A percentile compares a stretch with the other conserved stretches of the same genome.
Conservation (phyloP, 2,329 filamentous ascomycete species). For the Fusarium caatingaense region DNA sequence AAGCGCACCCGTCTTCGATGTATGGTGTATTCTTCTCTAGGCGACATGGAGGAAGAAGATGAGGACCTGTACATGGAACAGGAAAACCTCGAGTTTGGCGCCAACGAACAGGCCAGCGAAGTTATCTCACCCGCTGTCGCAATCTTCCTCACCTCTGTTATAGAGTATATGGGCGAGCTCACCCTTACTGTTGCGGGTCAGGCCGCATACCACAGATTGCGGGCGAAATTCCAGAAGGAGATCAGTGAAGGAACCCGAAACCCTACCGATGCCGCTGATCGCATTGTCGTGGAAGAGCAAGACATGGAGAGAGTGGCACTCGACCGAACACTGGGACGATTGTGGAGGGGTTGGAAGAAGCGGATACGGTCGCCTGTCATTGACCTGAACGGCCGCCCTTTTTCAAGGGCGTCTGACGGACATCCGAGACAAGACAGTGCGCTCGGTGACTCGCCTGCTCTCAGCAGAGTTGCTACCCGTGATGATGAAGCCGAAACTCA, state of each 20-base stretch:
- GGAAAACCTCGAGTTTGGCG: conserved; percentile 74
- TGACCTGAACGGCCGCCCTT: conserved; percentile 61
- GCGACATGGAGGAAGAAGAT: conserved; percentile 97
- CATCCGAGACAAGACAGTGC: conserved; percentile 51
- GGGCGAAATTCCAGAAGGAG: conserved; percentile 68
- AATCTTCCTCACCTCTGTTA: conserved; percentile 93
- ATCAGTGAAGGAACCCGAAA: conserved; percentile 63
- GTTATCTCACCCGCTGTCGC: conserved; percentile 89
- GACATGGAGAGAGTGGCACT: conserved; percentile 95
- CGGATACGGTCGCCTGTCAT: conserved; percentile 71
- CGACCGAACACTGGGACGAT: conserved; percentile 85
- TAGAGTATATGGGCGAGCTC: conserved; percentile 94
- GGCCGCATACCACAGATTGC: conserved; percentile 78
- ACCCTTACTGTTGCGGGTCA: conserved; percentile 88
- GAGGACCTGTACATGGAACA: conserved; percentile 89
- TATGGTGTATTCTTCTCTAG: conserved; percentile 98
- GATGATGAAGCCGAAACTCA: conserved; percentile 38
- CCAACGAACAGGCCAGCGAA: conserved; percentile 69
- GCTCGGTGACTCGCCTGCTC: conserved; percentile 52
- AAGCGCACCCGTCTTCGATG: conserved; percentile 91
- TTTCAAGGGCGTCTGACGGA: conserved; percentile 59
- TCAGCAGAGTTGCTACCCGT: conserved; percentile 46
- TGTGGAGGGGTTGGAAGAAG: conserved; percentile 98
- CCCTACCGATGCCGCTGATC: conserved; percentile 66
- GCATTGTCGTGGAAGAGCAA: conserved; percentile 84